Evolutionary conservation across 495 filamentous ascomycete genomes (phyloP), one percentile per base, ranked within the genome.

Genomic region (Pyrenula massariospora): DNA sequence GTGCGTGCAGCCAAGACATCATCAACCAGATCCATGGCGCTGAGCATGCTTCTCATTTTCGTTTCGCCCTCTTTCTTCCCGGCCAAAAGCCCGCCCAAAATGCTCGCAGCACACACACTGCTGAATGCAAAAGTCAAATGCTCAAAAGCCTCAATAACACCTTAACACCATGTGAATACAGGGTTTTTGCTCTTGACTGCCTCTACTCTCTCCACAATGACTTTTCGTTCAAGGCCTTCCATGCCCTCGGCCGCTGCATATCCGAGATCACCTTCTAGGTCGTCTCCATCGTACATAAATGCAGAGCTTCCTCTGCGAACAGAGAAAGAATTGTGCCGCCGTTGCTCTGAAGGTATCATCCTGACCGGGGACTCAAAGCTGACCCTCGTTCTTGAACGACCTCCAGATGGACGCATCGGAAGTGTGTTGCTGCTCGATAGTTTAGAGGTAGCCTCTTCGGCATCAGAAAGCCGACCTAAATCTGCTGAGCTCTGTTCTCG

Each of bases 111-210:
- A 42, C 31, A 42, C 31, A 5, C 5, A 8, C 15, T 42, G 31
- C 31, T 42, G 15, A 15, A 42, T 42, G 31, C 31, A 42, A 42
- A 42, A 42, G 31, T 8, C 15, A 42, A 15, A 5, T 15, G 8
- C 31, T 15, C 31, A 42, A 15, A 42, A 42, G 15, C 15, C 8
- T 15, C 56, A 53, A 11, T 25, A 31, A 10, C 57, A 48, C 61
- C 55, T 78, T 73, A 96, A 78, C 94, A 98, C 89, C 93, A 98
- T 47, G 88, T 95, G 71, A 98, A 98, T 12, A 98, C 89, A 15
- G 93, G 93, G 68, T 94, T 93, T 69, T 85, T 88, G 68, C 83
- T 86, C 75, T 96, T 97, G 25, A 98, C 92, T 52, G 90, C 86
- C 74, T 97, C 93, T 54, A 98, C 66, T 62, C 93, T 74, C 74